Evolutionary conservation across 1,139 yeast genomes (phyloP).

Genomic region (Magnusiomyces paraingens): DNA sequence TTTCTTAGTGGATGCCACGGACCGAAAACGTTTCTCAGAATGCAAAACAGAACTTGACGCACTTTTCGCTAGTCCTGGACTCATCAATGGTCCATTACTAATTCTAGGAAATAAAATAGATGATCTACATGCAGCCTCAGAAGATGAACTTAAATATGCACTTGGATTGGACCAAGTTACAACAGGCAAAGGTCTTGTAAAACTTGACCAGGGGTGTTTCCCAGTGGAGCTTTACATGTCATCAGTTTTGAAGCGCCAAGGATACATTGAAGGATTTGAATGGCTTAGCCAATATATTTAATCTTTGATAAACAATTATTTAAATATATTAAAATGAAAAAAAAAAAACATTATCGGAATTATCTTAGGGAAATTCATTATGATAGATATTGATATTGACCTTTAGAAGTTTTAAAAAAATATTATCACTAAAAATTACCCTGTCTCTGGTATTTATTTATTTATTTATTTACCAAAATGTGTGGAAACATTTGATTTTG

Average conservation of each 20-base stretch:
- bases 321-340: too few species aligned
- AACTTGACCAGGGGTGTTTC: conserved; percentile 68
- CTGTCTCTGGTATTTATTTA: too few species aligned
- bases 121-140: conserved; percentile 88
- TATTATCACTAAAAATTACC: too few species aligned
- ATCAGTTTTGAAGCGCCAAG: conserved; percentile 94
- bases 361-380: too few species aligned
- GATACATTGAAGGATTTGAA: conserved; percentile 92
- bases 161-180: conserved; percentile 83
- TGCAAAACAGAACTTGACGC: conserved; percentile 93
- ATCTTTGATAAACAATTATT: too few species aligned
- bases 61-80: conserved; percentile 84
- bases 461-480: too few species aligned
- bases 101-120: conserved; percentile 96
- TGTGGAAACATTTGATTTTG: too few species aligned
- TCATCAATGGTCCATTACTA: conserved; percentile 82
- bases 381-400: too few species aligned
- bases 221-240: conserved; percentile 97
- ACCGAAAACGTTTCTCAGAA: conserved; percentile 90
- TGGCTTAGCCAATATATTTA: conserved; percentile 93
- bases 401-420: too few species aligned
- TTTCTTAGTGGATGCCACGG: conserved; percentile 95
- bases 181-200: conserved; percentile 75
- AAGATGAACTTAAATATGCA: conserved; percentile 87
- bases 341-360: too few species aligned